These are phyloP conservation scores for Neurospora sp. DNA, from an alignment of 2,329 filamentous ascomycete species.

Conservation along the genomic window DNA sequence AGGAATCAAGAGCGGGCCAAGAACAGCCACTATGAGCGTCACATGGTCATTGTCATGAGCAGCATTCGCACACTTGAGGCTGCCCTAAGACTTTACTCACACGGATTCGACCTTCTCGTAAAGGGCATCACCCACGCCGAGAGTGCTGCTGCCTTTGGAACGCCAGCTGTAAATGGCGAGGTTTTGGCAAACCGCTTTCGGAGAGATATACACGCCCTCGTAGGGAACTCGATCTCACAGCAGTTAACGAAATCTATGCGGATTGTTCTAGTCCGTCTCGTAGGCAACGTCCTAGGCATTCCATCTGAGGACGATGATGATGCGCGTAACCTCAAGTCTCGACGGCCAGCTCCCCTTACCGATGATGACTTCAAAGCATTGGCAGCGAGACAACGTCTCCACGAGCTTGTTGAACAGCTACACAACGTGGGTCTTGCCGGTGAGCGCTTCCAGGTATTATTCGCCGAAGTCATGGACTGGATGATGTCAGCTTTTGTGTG, in stretches of 20 bases:
- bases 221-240: constrained; percentile 51
- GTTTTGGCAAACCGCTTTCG: constrained; percentile 37
- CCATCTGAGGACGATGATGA: constrained; percentile 6
- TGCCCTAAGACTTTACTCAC: constrained; percentile 47
- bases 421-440: constrained; percentile 58
- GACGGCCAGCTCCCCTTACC: constrained; percentile 15
- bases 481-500: constrained; percentile 55
- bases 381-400: constrained; percentile 39
- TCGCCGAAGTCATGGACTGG: constrained; percentile 61
- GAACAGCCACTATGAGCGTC: constrained; percentile 25
- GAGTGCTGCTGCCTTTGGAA: constrained; percentile 21
- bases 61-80: constrained; percentile 50
- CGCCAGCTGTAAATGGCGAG: constrained; percentile 21
- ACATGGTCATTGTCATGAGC: constrained; percentile 36
- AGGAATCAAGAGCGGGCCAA: not conserved
- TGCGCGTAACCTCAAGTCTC: not conserved
- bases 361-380: constrained; percentile 23
- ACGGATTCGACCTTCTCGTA: constrained; percentile 42
- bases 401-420: constrained; percentile 48
- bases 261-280: constrained; percentile 42
- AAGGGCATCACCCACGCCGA: constrained; percentile 33
- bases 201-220: constrained; percentile 53
- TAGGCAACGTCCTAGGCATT: constrained; percentile 38
- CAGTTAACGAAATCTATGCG: constrained; percentile 45
- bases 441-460: constrained; percentile 58